These are phyloP conservation scores for Tuber melanosporum DNA, from an alignment of 495 filamentous ascomycete species.

Conservation along the genomic window DNA sequence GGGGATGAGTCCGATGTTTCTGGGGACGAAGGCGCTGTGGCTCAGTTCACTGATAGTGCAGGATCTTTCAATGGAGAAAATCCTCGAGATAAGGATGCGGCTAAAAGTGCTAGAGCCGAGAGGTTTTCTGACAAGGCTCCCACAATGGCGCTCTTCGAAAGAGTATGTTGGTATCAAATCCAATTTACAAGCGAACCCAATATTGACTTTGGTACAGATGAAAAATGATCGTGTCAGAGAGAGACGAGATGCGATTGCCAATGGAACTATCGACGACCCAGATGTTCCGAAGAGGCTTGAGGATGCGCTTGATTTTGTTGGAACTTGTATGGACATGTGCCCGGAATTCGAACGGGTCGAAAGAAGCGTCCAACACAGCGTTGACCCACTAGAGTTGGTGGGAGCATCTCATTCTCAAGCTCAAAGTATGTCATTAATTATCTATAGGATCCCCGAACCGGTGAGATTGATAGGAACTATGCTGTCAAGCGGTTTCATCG, in stretches of 20 bases:
- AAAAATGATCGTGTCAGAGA: conserved; percentile 64
- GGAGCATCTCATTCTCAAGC: conserved; percentile 39
- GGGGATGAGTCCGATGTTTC: neutral
- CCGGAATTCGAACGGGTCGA: conserved; percentile 66
- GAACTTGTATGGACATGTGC: conserved; percentile 90
- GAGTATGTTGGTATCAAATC: neutral
- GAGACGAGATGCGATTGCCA: conserved; percentile 61
- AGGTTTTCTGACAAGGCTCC: conserved; percentile 4
- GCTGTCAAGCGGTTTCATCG: conserved; percentile 76
- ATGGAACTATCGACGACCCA: conserved; percentile 79
- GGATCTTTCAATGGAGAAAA: neutral
- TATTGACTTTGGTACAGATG: conserved; percentile 12
- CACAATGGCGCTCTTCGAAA: neutral
- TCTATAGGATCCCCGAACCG: conserved; percentile 35
- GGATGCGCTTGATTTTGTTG: conserved; percentile 79
- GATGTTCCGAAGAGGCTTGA: conserved; percentile 71
- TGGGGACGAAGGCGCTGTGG: neutral
- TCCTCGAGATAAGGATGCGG: neutral
- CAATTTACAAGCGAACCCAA: neutral
- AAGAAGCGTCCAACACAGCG: conserved; percentile 49
- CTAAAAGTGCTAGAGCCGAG: neutral
- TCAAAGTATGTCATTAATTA: conserved; percentile 14
- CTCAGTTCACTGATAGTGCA: neutral
- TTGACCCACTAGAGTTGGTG: conserved; percentile 55
- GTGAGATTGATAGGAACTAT: conserved; percentile 24